phyloP scores from a whole-genome alignment of 2,329 filamentous ascomycete species.

The Hypomyces rosellus region DNA sequence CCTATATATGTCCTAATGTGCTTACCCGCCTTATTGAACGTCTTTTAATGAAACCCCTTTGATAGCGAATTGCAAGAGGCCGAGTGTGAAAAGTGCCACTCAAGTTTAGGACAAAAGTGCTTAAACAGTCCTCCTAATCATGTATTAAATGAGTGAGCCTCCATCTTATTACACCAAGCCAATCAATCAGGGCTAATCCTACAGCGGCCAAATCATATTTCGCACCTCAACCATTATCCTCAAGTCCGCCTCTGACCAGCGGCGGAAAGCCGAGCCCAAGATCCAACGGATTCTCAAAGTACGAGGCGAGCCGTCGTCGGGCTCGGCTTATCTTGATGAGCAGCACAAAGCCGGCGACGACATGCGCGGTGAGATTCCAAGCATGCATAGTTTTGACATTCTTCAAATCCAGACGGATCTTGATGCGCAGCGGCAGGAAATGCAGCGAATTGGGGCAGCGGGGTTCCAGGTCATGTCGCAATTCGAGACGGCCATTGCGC shows the following conservation, averaged over 20 bases:
- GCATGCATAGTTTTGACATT: conserved; percentile 15
- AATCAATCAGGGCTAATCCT: conserved; percentile 1
- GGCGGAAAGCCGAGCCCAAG: conserved; percentile 22
- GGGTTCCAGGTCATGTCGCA: conserved; percentile 31
- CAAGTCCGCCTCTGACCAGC: conserved; percentile 15
- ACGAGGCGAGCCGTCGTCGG: conserved; percentile 13
- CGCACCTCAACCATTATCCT: conserved; percentile 23
- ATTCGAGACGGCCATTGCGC: conserved; percentile 28
- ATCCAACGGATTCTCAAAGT: conserved; percentile 29
- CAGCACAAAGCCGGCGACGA: background rate
- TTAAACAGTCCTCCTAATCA: conserved; percentile 29
- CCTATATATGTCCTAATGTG: background rate
- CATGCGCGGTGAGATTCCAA: background rate
- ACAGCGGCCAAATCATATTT: conserved; percentile 33
- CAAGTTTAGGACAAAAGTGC: conserved; percentile 30
- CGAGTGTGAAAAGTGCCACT: conserved; percentile 25
- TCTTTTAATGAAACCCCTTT: background rate
- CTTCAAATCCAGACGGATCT: conserved; percentile 28
- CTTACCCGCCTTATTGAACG: background rate
- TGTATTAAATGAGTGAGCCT: conserved; percentile 30
- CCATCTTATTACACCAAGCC: background rate
- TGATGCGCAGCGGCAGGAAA: conserved; percentile 27
- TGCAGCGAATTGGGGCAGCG: conserved; percentile 30
- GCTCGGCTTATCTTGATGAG: background rate
- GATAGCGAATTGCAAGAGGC: conserved; percentile 32